These are phyloP conservation scores for Corrigiola litoralis DNA, from an alignment of 179 eudicot species.

Conservation along the genomic window DNA sequence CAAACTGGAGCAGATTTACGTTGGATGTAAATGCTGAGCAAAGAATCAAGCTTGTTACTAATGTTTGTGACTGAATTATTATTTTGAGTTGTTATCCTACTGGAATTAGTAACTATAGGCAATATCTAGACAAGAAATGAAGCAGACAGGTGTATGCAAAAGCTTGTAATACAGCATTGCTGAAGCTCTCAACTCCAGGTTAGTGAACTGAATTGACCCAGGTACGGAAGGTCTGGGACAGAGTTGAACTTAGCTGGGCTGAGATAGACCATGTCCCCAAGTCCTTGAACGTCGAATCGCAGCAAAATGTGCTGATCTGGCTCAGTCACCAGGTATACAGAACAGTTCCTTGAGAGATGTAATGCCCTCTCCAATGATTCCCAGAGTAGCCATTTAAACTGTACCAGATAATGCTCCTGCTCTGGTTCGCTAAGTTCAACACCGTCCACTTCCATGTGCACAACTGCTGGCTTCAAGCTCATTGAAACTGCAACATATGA, in stretches of 20 bases:
- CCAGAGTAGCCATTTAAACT: conserved; percentile 9
- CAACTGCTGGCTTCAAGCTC: neutral
- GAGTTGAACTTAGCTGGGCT: neutral
- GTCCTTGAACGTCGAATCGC: neutral
- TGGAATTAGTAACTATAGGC: neutral
- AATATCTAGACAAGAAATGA: neutral
- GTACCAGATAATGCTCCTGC: neutral
- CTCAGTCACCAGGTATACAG: conserved; percentile 2
- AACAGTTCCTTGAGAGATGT: neutral
- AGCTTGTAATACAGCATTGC: too few relatives aligned
- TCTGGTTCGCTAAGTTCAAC: neutral
- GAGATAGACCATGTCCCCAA: conserved; percentile 7
- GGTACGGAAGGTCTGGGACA: neutral
- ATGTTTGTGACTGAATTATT: neutral
- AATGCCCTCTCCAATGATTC: conserved; percentile 8
- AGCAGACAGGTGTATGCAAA: neutral
- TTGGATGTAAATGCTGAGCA: too few relatives aligned
- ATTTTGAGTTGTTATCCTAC: neutral
- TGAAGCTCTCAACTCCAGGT: neutral
- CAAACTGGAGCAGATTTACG: too few relatives aligned
- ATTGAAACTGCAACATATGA: neutral
- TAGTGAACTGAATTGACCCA: neutral
- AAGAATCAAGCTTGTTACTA: too few relatives aligned
- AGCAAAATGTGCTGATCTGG: conserved; percentile 10
- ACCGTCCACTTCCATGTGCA: neutral